A percentile compares a stretch with the other conserved stretches of the same genome.
Conservation (phyloP, 768 basidiomycete genomes). For the Pluteus cervinus region DNA sequence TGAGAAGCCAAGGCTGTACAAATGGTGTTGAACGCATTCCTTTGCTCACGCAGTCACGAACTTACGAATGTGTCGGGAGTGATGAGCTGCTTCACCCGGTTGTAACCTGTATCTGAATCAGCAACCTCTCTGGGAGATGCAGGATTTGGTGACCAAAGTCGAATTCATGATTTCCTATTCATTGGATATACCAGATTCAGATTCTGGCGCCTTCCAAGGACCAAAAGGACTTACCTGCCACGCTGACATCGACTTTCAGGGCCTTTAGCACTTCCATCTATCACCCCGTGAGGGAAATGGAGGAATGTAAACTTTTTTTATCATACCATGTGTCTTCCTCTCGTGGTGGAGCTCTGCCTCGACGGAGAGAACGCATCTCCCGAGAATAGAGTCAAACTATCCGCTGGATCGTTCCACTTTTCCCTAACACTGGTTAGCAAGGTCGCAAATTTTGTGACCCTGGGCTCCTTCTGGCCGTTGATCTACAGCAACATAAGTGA, state of each 20-base stretch:
- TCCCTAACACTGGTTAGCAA: slow-evolving; percentile 58
- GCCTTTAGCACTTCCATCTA: no score
- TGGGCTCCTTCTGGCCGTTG: slow-evolving; percentile 63
- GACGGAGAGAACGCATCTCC: slow-evolving; percentile 88
- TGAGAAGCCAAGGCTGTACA: slow-evolving; percentile 78
- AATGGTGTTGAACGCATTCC: background rate
- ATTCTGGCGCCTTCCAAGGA: slow-evolving; percentile 79
- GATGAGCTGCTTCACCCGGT: slow-evolving; percentile 46
- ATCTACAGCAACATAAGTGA: no score
- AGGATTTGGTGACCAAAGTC: slow-evolving; percentile 59
- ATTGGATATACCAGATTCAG: slow-evolving; percentile 58
- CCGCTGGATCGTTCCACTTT: slow-evolving; percentile 51
- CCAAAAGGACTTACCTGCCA: slow-evolving; percentile 32
- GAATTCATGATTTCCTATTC: slow-evolving; percentile 85
- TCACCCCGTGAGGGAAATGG: no score
- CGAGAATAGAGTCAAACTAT: slow-evolving; percentile 81
- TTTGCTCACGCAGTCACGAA: no score
- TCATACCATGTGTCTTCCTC: slow-evolving; percentile 85
- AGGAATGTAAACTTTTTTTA: no score
- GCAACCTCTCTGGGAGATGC: background rate
- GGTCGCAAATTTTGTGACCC: slow-evolving; percentile 83
- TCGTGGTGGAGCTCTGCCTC: slow-evolving; percentile 78
- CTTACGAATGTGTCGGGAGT: slow-evolving; percentile 70
- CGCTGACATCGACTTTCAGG: no score
- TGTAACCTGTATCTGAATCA: slow-evolving; percentile 6